phyloP scores from a whole-genome alignment of 352 stramenopile species.

The Globisporangium canariense region DNA sequence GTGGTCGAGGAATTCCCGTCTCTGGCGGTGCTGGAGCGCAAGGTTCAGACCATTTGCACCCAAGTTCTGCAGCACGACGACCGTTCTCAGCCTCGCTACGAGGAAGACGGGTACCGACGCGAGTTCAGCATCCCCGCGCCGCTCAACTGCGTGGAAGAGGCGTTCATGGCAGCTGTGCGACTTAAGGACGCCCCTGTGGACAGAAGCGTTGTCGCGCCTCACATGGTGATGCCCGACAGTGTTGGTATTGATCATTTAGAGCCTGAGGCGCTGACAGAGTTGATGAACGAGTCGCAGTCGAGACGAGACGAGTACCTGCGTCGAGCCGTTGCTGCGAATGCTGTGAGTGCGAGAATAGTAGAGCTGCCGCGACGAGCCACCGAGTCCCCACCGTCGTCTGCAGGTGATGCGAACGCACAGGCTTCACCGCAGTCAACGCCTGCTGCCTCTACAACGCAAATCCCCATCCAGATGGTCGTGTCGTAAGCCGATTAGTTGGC shows the following conservation, averaged over 20 bases:
- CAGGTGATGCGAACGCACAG: neutral
- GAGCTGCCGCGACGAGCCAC: neutral
- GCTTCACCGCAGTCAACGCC: neutral
- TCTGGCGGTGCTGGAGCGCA: constrained; percentile 64
- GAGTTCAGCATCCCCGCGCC: constrained; percentile 62
- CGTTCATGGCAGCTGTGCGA: constrained; percentile 36
- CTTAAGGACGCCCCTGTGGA: constrained; percentile 31
- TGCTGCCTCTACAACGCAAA: constrained; percentile 26
- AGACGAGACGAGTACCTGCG: constrained; percentile 47
- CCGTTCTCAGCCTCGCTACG: constrained; percentile 24
- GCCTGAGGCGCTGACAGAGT: constrained; percentile 21
- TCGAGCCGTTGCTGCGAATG: constrained; percentile 24
- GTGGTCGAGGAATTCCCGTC: constrained; percentile 77
- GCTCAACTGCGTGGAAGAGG: constrained; percentile 55
- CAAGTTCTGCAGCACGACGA: constrained; percentile 23
- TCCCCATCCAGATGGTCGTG: constrained; percentile 68
- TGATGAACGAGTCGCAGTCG: constrained; percentile 32
- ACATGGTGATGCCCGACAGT: neutral
- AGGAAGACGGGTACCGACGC: constrained; percentile 48
- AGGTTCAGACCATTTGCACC: constrained; percentile 63
- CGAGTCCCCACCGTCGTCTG: neutral
- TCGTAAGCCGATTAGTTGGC: constrained; percentile 30
- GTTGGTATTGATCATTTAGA: neutral
- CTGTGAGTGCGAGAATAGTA: constrained; percentile 17
- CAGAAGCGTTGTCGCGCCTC: constrained; percentile 19